These are phyloP conservation scores for Yamadazyma diospyri DNA, from an alignment of 1,139 yeast genomes.

Conservation along the genomic window DNA sequence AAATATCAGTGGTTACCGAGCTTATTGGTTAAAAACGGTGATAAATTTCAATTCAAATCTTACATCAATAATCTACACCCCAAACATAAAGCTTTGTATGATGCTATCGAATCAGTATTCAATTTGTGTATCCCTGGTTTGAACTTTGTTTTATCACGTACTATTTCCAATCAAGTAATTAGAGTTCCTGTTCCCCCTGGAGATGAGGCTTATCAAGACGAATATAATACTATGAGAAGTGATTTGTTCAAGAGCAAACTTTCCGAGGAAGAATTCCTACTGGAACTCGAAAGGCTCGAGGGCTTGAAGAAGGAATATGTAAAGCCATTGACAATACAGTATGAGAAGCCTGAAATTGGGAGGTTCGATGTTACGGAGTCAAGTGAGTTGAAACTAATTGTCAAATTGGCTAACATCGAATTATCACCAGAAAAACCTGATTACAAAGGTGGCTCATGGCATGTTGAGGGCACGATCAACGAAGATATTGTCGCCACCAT, in stretches of 20 bases:
- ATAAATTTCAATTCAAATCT: constrained; percentile 21
- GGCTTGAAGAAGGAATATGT: constrained; percentile 9
- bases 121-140: constrained; percentile 29
- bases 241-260: constrained; percentile 1
- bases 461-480: constrained; percentile 40
- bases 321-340: constrained; percentile 1
- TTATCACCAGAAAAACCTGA: constrained; percentile 39
- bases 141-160: constrained; percentile 24
- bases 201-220: constrained; percentile 14
- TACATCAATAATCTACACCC: constrained; percentile 43
- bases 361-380: constrained; percentile 18
- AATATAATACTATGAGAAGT: neutral
- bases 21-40: constrained; percentile 11
- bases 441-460: constrained; percentile 45
- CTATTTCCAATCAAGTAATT: constrained; percentile 17
- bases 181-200: constrained; percentile 18
- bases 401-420: constrained; percentile 40
- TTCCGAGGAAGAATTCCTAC: neutral
- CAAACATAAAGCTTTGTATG: constrained; percentile 21
- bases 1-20: constrained; percentile 35
- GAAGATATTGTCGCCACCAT: constrained; percentile 44
- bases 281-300: constrained; percentile 1
- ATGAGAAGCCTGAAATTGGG: constrained; percentile 15
- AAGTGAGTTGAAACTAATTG: constrained; percentile 31
- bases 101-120: constrained; percentile 27